These are phyloP conservation scores for Euphorbia peplus DNA, from an alignment of 345 rosid genomes.

Conservation along the genomic window DNA sequence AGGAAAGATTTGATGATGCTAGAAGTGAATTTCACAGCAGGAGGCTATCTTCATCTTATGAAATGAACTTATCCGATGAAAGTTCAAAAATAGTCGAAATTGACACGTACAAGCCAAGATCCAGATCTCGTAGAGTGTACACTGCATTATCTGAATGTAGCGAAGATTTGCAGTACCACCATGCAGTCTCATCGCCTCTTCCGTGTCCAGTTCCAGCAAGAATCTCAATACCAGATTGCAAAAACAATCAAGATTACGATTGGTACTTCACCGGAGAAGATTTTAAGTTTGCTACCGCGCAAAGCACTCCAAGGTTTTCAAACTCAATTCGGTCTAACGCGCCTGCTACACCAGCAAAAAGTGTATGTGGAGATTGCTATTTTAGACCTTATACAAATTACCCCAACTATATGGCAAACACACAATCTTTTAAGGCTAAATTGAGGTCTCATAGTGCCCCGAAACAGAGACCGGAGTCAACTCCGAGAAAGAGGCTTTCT, in stretches of 20 bases:
- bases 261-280: conserved; percentile 30
- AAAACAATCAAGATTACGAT: conserved; percentile 14
- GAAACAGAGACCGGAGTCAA: conserved; percentile 75
- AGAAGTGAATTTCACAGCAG: conserved; percentile 29
- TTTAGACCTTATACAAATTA: conserved; percentile 42
- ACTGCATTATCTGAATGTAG: conserved; percentile 24
- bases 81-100: conserved; percentile 30
- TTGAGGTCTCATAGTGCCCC: conserved; percentile 87
- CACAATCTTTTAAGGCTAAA: conserved; percentile 74
- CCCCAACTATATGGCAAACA: conserved; percentile 86
- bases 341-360: conserved; percentile 64
- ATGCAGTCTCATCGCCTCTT: conserved; percentile 27
- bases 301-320: conserved; percentile 30
- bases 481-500: conserved; percentile 43
- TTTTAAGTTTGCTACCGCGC: conserved; percentile 21
- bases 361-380: conserved; percentile 55
- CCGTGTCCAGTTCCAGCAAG: conserved; percentile 25
- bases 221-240: conserved; percentile 19
- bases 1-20: conserved; percentile 27
- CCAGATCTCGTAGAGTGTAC: conserved; percentile 23
- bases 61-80: conserved; percentile 18
- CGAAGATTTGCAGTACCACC: conserved; percentile 21
- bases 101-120: conserved; percentile 23
- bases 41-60: conserved; percentile 23
- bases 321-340: conserved; percentile 16